Evolutionary conservation across 768 basidiomycete species (phyloP), one percentile per base, ranked within the genome.

Genomic region (Baorangia bicolor): DNA sequence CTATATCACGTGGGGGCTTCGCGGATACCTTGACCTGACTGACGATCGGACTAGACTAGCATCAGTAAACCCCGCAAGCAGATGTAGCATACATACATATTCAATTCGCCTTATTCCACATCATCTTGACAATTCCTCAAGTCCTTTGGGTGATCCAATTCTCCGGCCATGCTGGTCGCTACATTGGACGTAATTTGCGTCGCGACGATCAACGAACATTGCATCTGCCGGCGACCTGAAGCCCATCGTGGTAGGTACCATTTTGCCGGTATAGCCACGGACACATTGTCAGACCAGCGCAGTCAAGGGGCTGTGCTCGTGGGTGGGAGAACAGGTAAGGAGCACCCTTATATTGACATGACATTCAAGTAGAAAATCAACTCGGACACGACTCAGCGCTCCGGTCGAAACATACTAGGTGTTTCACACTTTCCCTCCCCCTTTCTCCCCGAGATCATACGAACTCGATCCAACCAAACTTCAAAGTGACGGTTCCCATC

Each of bases 41-140:
- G 49, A 58, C 55, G 38, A 61, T 55, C 13, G 58, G 57, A 60
- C 50, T 38, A 59, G 54, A 60, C 40, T 54, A 57, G 52, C 63
- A 64, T 64, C 56, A 51, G 52, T 60, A 55, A 54, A 56, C 54
- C 55, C 55, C 46, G 28, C 56, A 60, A 64, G 43, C 43, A 60
- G 31, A 61, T 70, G 68, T 69, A 69, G 59, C 68, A 69, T 69
- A 69, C 48, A 55, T 49, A 41, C 51, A 55, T 49, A 56, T 49
- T 60, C 40, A 56, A 25, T 23, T 39, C 28, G 8, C 34, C 34
- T 46, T 48, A 65, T 67, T 52, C 38, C 23, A 53, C 34, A 23
- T 21, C 57, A 35, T 31, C 10, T n/a, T 25, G n/a, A 37, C 28
- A 28, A 27, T 42, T 42, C 21, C 4, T 5, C 23, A 16, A 33